Conservation (phyloP, 192 early-diverging fungal species). For the Coemansia sp. region DNA sequence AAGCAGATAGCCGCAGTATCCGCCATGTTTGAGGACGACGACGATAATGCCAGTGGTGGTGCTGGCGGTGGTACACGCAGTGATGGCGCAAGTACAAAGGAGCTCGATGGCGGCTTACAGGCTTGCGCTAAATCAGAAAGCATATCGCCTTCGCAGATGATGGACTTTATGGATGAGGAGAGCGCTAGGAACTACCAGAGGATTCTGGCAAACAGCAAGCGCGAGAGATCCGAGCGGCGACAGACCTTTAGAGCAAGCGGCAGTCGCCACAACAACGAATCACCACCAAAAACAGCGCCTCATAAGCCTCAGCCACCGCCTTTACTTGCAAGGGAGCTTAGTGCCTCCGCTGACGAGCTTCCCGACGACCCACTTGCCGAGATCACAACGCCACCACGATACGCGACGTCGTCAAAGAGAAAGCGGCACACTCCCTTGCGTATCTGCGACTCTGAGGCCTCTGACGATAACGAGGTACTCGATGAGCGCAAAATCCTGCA, state of each 20-base stretch:
- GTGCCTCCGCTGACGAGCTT: slow-evolving; percentile 12
- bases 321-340: not conserved
- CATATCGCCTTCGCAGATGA: not conserved
- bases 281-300: not conserved
- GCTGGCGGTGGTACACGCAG: not conserved
- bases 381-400: not conserved
- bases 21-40: slow-evolving; percentile 33
- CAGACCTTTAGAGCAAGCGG: not conserved
- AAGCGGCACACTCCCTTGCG: not conserved
- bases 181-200: slow-evolving; percentile 44
- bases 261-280: not conserved
- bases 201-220: slow-evolving; percentile 14
- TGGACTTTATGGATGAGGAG: slow-evolving; percentile 53
- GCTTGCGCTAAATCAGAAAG: not conserved
- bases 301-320: not conserved
- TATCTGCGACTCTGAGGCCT: slow-evolving; percentile 35
- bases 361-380: slow-evolving; percentile 26
- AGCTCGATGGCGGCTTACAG: not conserved
- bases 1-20: slow-evolving; percentile 12
- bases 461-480: slow-evolving; percentile 24
- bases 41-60: no score
- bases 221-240: not conserved
- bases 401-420: not conserved
- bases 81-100: not conserved
- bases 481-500: slow-evolving; percentile 20